Evolutionary conservation across 306 rosid species (phyloP).

Genomic region (Bauhinia variegata): DNA sequence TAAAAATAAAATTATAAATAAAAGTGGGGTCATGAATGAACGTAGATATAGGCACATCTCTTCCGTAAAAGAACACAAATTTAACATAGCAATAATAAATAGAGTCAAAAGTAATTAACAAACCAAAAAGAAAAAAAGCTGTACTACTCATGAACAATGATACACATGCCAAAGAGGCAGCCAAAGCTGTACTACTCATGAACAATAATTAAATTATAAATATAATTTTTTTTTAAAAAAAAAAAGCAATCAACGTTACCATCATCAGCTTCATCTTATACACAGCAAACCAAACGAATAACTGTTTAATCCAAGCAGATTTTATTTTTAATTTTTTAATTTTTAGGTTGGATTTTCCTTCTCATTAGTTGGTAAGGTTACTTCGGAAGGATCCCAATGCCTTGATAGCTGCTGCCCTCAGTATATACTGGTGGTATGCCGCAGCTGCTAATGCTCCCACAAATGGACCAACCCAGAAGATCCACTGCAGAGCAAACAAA

Average conservation of each 20-base stretch:
- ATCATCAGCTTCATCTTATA: neutral
- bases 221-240: too few species aligned
- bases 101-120: too few species aligned
- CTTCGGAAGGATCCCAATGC: constrained; percentile 88
- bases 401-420: constrained; percentile 79
- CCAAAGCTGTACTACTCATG: constrained; percentile 10
- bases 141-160: constrained; percentile 2
- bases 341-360: neutral
- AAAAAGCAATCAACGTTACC: too few species aligned
- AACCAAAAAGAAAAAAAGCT: neutral
- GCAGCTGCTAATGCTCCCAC: constrained; percentile 83
- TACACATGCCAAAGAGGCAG: neutral
- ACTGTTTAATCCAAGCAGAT: neutral
- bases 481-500: constrained; percentile 53
- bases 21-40: too few species aligned
- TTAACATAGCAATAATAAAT: too few species aligned
- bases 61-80: too few species aligned
- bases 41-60: accelerated
- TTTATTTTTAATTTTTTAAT: neutral
- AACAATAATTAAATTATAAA: neutral
- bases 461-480: constrained; percentile 90
- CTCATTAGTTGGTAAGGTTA: constrained; percentile 62
- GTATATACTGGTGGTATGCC: constrained; percentile 83
- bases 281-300: neutral
- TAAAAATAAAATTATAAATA: too few species aligned